Evolutionary conservation across 768 basidiomycete species (phyloP).

Genomic region (Phylloporus arenicola): DNA sequence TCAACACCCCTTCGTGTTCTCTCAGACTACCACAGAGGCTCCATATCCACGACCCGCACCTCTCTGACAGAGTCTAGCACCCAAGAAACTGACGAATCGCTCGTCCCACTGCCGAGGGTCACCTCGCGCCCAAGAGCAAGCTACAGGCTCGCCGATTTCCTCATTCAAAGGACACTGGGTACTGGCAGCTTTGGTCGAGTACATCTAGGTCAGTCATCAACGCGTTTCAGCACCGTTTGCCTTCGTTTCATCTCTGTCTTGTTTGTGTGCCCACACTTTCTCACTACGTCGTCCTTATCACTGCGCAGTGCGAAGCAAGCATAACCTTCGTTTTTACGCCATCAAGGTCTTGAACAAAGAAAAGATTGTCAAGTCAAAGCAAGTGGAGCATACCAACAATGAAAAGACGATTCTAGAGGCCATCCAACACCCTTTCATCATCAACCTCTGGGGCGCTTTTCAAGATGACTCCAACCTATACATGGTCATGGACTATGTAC

Average conservation of each 20-base stretch:
- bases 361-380: constrained; percentile 86
- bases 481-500: constrained; percentile 97
- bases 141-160: constrained; percentile 72
- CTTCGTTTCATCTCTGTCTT: not conserved
- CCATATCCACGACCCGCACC: constrained; percentile 62
- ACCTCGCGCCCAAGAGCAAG: constrained; percentile 52
- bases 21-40: constrained; percentile 54
- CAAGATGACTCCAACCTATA: constrained; percentile 91
- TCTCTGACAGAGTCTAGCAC: constrained; percentile 50
- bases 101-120: constrained; percentile 31
- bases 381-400: constrained; percentile 96
- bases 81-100: constrained; percentile 33
- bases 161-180: constrained; percentile 78
- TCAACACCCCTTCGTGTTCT: constrained; percentile 24
- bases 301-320: constrained; percentile 73
- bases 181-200: constrained; percentile 99
- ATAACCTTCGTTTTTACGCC: constrained; percentile 94
- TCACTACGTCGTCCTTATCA: not conserved
- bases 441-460: constrained; percentile 95
- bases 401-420: constrained; percentile 83
- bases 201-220: constrained; percentile 58
- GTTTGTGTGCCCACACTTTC: not conserved
- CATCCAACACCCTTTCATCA: constrained; percentile 88
- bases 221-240: not conserved
- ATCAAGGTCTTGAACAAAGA: constrained; percentile 94